Evolutionary conservation across 2,329 filamentous ascomycete genomes (phyloP), one percentile per base, ranked within the genome.

Genomic region (Microascus cirrosus): DNA sequence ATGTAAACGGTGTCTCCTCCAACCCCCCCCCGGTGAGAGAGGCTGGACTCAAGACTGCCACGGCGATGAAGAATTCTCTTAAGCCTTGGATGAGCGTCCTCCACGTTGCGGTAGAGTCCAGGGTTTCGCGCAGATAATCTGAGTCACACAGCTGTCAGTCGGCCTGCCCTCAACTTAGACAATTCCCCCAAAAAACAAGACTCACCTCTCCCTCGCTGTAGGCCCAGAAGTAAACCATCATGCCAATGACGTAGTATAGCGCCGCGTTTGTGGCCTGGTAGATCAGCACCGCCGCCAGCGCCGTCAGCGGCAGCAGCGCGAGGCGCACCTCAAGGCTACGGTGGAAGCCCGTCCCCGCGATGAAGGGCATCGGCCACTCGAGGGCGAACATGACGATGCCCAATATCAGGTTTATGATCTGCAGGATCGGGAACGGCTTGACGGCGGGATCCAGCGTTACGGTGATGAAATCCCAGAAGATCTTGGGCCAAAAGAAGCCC

Each of bases 401-500:
- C 67, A 95, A 79, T 52, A 96, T 24, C 25, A 99, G 76, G 68
- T 99, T 99, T 74, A 97, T 80, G 67, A 87, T 89, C 70, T 99
- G 94, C 18, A 99, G 78, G 55, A 91, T 77, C 1, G 94, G 94
- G n/a, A 94, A 71, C 0, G 93, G 93, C 67, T 88, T 91, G 61
- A 97, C 90, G 54, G 87, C 89, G 58, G 77, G 80, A 69, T 99
- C 90, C 65, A 99, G 84, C 65, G 90, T 91, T 68, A 90, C 91
- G 60, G 93, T 96, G 63, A 94, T 74, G 71, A 96, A 96, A 73
- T 99, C 94, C 87, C 89, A 99, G 75, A 99, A 95, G 69, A 99
- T 87, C 73, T 99, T 99, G 63, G 94, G 94, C 91, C 92, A 99
- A 82, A 99, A 93, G 80, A 94, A 96, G 67, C 83, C 86, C 74